Evolutionary conservation across 2,329 filamentous ascomycete genomes (phyloP).

Genomic region (Leptographium flavum): DNA sequence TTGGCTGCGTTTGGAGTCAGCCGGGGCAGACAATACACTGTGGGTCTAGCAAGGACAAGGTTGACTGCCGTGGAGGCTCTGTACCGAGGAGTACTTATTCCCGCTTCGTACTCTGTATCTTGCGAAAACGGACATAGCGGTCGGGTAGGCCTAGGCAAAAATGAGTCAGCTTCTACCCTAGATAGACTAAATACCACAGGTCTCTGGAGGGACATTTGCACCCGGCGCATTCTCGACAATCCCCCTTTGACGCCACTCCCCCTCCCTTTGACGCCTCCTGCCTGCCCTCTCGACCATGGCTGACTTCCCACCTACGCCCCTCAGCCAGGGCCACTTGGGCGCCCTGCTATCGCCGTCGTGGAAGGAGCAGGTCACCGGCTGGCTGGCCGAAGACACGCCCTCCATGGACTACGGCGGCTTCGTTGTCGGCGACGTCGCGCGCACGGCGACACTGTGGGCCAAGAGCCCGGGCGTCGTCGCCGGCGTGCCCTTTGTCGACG

Average conservation of each 20-base stretch:
- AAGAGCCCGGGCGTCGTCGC: constrained; percentile 72
- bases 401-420: constrained; percentile 96
- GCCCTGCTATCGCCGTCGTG: constrained; percentile 76
- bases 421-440: constrained; percentile 63
- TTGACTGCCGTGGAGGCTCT: too few species aligned
- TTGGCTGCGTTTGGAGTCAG: too few species aligned
- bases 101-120: too few species aligned
- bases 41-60: too few species aligned
- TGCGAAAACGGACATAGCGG: too few species aligned
- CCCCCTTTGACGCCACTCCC: not conserved
- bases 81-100: too few species aligned
- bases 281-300: not conserved
- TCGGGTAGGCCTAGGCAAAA: too few species aligned
- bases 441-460: constrained; percentile 51
- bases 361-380: constrained; percentile 65
- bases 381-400: constrained; percentile 93
- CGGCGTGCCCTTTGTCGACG: constrained; percentile 87
- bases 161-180: too few species aligned
- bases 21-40: too few species aligned
- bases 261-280: not conserved
- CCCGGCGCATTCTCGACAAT: too few species aligned
- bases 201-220: too few species aligned
- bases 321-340: constrained; percentile 26
- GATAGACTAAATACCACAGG: too few species aligned
- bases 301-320: constrained; percentile 2